Conservation (phyloP, 495 filamentous ascomycete species). For the Xylaria sp. region DNA sequence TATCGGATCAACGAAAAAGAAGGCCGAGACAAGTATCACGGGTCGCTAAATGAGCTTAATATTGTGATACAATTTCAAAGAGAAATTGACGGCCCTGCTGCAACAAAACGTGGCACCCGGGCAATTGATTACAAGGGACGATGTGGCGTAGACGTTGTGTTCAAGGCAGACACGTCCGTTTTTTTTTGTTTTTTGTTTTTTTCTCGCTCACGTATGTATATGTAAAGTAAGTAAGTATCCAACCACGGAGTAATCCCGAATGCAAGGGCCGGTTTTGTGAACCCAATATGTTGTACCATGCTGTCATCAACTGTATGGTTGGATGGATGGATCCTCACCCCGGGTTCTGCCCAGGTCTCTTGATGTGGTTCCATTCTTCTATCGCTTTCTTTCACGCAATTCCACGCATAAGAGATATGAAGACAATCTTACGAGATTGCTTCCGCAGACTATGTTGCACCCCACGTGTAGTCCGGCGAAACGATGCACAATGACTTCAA, state of each 20-base stretch:
- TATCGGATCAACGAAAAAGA: conserved; percentile 7
- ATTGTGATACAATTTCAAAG: conserved; percentile 1
- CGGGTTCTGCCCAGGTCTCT: not conserved
- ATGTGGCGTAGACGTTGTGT: conserved; percentile 11
- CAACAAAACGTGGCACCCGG: conserved; percentile 13
- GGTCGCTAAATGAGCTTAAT: conserved; percentile 9
- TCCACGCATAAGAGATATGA: not conserved
- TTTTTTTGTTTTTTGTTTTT: not conserved
- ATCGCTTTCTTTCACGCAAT: conserved; percentile 8
- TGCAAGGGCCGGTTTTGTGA: conserved; percentile 22
- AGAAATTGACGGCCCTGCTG: conserved; percentile 7
- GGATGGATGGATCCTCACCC: conserved; percentile 12
- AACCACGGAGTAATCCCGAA: conserved; percentile 10
- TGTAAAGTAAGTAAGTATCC: not conserved
- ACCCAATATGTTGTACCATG: conserved; percentile 9
- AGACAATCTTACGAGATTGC: conserved; percentile 6
- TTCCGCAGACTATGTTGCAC: not conserved
- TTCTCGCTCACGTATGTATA: not conserved
- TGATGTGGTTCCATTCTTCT: not conserved
- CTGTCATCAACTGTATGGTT: conserved; percentile 13
- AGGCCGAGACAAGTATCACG: conserved; percentile 6
- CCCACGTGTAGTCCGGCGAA: conserved; percentile 13
- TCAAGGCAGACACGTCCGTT: not conserved
- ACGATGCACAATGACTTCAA: conserved; percentile 17
- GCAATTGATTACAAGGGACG: conserved; percentile 22